phyloP scores from a whole-genome alignment of 805 yeast species.

The Maudiozyma turicensis region DNA sequence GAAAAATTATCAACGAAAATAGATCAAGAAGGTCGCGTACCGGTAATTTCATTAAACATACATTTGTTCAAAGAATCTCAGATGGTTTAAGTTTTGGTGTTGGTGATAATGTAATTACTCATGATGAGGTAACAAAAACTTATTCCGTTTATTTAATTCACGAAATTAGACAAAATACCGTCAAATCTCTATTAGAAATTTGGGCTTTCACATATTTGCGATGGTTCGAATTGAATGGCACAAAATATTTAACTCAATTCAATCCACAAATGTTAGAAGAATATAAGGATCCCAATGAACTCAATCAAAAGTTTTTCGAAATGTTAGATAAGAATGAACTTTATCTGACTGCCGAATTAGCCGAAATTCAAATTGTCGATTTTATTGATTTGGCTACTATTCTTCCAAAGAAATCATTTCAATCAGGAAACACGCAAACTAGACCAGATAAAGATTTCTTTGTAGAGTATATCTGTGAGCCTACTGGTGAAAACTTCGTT shows the following conservation, averaged over 20 bases:
- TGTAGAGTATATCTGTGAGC: conserved; percentile 30
- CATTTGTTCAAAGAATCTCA: conserved; percentile 31
- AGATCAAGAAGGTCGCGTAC: conserved; percentile 17
- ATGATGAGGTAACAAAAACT: conserved; percentile 26
- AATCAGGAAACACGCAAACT: conserved; percentile 19
- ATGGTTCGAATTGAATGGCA: conserved; percentile 31
- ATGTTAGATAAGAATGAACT: conserved; percentile 36
- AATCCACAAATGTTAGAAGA: conserved; percentile 15
- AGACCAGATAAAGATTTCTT: conserved; percentile 20
- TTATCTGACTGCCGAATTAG: conserved; percentile 43
- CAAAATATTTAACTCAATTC: conserved; percentile 21
- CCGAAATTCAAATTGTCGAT: conserved; percentile 35
- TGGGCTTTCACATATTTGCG: conserved; percentile 41
- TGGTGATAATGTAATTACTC: conserved; percentile 45
- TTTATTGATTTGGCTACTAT: conserved; percentile 39
- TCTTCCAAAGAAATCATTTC: conserved; percentile 30
- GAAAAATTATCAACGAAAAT: conserved; percentile 13
- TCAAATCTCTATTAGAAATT: conserved; percentile 37
- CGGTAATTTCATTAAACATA: conserved; percentile 11
- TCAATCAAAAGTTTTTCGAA: conserved; percentile 13
- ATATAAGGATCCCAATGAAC: conserved; percentile 8
- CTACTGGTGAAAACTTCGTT: conserved; percentile 19
- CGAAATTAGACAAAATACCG: conserved; percentile 43
- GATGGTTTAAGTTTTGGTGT: conserved; percentile 41
- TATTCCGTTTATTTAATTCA: conserved; percentile 39